These are phyloP conservation scores for Mortierella sp. DNA, from an alignment of 371 early-diverging fungal species.

Conservation along the genomic window DNA sequence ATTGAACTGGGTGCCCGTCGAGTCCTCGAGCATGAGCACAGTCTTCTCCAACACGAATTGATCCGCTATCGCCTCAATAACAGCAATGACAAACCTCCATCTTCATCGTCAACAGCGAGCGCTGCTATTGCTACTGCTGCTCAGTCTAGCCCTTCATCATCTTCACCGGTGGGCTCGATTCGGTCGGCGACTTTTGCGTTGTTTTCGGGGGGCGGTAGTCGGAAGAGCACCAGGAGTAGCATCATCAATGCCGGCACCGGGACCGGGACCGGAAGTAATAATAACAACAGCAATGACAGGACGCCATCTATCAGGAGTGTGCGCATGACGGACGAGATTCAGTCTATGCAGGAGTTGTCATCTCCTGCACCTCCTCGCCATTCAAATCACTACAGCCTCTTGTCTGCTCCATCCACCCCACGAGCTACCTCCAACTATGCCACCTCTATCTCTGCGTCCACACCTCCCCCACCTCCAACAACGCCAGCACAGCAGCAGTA, in stretches of 20 bases:
- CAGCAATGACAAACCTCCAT: not conserved
- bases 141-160: not conserved
- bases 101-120: too few species aligned
- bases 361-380: not conserved
- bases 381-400: not conserved
- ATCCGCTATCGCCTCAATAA: not conserved
- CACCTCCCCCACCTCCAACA: not conserved
- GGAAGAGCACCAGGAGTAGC: slow-evolving; percentile 17
- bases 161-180: slow-evolving; percentile 18
- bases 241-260: slow-evolving; percentile 8
- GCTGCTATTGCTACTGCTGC: not conserved
- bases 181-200: slow-evolving; percentile 28
- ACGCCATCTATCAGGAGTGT: slow-evolving; percentile 12
- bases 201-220: slow-evolving; percentile 20
- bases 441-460: not conserved
- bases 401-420: too few species aligned
- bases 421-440: not conserved
- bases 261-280: not conserved
- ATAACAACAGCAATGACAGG: not conserved
- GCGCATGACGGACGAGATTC: slow-evolving; percentile 7
- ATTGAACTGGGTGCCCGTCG: slow-evolving; percentile 28
- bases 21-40: slow-evolving; percentile 34
- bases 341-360: not conserved
- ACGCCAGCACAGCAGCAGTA: slow-evolving; percentile 3
- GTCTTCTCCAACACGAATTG: slow-evolving; percentile 26